A percentile compares a stretch with the other conserved stretches of the same genome.
phyloP scores from a whole-genome alignment of 768 basidiomycete genomes.

The Tylopilus vinaceipallidus region DNA sequence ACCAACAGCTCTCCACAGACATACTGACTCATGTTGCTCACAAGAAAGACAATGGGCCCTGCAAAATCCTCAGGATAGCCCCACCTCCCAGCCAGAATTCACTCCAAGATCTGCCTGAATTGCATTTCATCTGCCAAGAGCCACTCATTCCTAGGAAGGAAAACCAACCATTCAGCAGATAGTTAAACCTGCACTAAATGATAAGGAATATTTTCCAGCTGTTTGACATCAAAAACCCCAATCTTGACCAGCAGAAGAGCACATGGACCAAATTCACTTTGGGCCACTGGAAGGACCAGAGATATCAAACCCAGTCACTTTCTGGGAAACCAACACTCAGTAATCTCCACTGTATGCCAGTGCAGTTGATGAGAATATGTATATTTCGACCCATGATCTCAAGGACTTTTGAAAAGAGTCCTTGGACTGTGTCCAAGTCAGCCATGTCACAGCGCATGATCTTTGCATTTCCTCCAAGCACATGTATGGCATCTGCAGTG shows the following conservation, averaged over 20 bases:
- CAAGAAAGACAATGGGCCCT: conserved; percentile 65
- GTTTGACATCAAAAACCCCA: conserved; percentile 9
- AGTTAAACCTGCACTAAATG: conserved; percentile 4
- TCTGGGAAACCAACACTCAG: conserved; percentile 66
- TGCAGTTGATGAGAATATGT: conserved; percentile 69
- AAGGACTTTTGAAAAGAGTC: conserved; percentile 48
- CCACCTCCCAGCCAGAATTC: conserved; percentile 70
- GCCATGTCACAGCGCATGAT: conserved; percentile 58
- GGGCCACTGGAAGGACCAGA: conserved; percentile 1
- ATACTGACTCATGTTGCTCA: conserved; percentile 61
- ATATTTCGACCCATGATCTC: conserved; percentile 50
- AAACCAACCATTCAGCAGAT: conserved; percentile 13
- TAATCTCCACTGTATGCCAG: conserved; percentile 57
- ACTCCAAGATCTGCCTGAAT: conserved; percentile 64
- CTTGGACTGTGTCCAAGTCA: conserved; percentile 47
- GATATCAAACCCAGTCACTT: conserved; percentile 50
- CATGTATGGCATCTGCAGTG: conserved; percentile 38
- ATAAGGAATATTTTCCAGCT: not conserved
- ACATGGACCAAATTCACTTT: conserved; percentile 1
- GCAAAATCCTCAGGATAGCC: conserved; percentile 65
- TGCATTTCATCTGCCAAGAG: conserved; percentile 61
- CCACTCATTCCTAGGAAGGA: conserved; percentile 54
- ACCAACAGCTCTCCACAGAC: conserved; percentile 66
- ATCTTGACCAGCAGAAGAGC: conserved; percentile 1
- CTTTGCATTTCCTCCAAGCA: conserved; percentile 35